These are phyloP conservation scores for Mycosphaerella sp. DNA, from an alignment of 2,329 filamentous ascomycete genomes.

Conservation along the genomic window DNA sequence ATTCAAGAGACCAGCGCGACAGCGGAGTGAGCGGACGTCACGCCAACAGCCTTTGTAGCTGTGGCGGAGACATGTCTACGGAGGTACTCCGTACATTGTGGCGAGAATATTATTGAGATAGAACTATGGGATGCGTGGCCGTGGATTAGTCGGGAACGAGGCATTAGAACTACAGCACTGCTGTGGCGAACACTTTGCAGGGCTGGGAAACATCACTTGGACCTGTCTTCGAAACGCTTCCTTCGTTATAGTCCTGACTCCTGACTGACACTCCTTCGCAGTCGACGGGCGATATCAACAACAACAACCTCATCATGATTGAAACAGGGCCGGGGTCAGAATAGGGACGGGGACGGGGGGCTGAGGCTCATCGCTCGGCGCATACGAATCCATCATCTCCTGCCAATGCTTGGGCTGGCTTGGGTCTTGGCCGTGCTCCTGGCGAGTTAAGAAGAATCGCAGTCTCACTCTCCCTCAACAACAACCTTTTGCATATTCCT, in stretches of 20 bases:
- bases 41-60: background rate
- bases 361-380: constrained; percentile 6
- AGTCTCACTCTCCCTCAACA: constrained; percentile 1
- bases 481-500: constrained; percentile 4
- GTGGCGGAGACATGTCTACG: background rate
- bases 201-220: too few species aligned
- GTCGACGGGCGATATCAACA: too few species aligned
- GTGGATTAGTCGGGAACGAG: too few species aligned
- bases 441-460: constrained; percentile 3
- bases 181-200: too few species aligned
- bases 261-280: too few species aligned
- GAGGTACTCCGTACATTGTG: too few species aligned
- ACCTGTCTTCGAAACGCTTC: too few species aligned
- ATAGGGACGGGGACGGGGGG: background rate
- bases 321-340: background rate
- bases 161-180: too few species aligned
- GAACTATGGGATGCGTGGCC: too few species aligned
- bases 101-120: background rate
- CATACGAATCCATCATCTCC: constrained; percentile 8
- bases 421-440: constrained; percentile 6
- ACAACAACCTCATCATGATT: too few species aligned
- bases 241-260: too few species aligned
- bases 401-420: constrained; percentile 11
- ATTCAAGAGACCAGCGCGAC: background rate
- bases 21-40: background rate